Conservation (phyloP, 2,329 filamentous ascomycete genomes). For the Penicillium sp. region DNA sequence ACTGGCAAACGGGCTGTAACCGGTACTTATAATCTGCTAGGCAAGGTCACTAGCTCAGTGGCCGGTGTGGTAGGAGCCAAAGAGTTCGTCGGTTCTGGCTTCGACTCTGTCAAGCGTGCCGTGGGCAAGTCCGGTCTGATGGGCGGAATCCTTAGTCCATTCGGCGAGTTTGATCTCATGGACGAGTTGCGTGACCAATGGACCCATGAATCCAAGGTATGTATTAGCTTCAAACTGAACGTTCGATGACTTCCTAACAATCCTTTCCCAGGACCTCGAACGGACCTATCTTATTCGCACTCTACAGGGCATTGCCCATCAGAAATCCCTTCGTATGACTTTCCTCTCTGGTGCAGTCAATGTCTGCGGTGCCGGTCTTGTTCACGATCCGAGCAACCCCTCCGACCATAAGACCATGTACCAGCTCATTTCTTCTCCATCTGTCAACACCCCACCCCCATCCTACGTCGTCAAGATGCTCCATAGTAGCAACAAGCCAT, state of each 20-base stretch:
- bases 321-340: slow-evolving; percentile 94
- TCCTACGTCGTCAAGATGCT: slow-evolving; percentile 88
- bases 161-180: slow-evolving; percentile 90
- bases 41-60: slow-evolving; percentile 91
- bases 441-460: slow-evolving; percentile 84
- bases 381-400: slow-evolving; percentile 90
- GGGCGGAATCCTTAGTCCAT: slow-evolving; percentile 92
- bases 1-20: slow-evolving; percentile 97
- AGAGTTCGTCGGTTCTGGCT: slow-evolving; percentile 86
- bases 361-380: slow-evolving; percentile 83
- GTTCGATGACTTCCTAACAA: background rate
- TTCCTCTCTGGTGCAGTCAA: slow-evolving; percentile 92
- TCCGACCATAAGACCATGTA: slow-evolving; percentile 99
- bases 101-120: slow-evolving; percentile 92
- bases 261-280: slow-evolving; percentile 69
- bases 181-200: slow-evolving; percentile 95
- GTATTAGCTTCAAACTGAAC: background rate
- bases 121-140: slow-evolving; percentile 94
- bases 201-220: slow-evolving; percentile 91
- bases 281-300: slow-evolving; percentile 95
- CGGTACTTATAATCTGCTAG: slow-evolving; percentile 91
- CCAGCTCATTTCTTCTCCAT: slow-evolving; percentile 88
- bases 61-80: slow-evolving; percentile 95
- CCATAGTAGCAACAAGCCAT: slow-evolving; percentile 81
- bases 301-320: slow-evolving; percentile 89